Evolutionary conservation across 345 rosid species (phyloP).

Genomic region (Dovyalis caffra): DNA sequence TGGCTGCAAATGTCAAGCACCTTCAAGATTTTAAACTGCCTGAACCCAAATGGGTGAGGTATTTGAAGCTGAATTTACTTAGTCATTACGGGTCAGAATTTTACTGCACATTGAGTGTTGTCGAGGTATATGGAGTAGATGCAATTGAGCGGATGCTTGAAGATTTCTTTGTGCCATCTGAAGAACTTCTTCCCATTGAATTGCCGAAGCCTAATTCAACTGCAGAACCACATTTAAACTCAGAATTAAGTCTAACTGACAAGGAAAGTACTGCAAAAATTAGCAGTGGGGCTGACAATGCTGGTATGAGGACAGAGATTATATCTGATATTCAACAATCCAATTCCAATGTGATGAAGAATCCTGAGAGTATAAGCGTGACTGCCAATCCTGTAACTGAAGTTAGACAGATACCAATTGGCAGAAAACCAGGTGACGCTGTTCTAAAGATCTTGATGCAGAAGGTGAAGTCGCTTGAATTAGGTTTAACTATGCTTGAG

Average conservation of each 20-base stretch:
- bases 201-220: conserved; percentile 36
- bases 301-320: conserved; percentile 24
- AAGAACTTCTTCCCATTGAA: conserved; percentile 38
- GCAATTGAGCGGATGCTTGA: conserved; percentile 93
- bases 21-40: conserved; percentile 67
- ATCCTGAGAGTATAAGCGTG: conserved; percentile 25
- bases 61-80: conserved; percentile 63
- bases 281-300: conserved; percentile 24
- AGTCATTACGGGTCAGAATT: conserved; percentile 93
- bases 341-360: conserved; percentile 31
- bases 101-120: conserved; percentile 83
- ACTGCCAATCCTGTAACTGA: conserved; percentile 58
- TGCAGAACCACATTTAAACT: conserved; percentile 23
- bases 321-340: conserved; percentile 34
- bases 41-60: conserved; percentile 92
- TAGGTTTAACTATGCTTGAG: conserved; percentile 66
- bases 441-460: conserved; percentile 90
- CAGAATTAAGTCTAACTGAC: conserved; percentile 31
- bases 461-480: conserved; percentile 75
- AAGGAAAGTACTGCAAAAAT: conserved; percentile 32
- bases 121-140: conserved; percentile 87
- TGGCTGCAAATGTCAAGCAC: conserved; percentile 74
- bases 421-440: conserved; percentile 60
- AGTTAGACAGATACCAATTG: conserved; percentile 57
- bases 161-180: conserved; percentile 67